Conservation (phyloP, 106 monocot species). For the Alisma plantagoaquatica region DNA sequence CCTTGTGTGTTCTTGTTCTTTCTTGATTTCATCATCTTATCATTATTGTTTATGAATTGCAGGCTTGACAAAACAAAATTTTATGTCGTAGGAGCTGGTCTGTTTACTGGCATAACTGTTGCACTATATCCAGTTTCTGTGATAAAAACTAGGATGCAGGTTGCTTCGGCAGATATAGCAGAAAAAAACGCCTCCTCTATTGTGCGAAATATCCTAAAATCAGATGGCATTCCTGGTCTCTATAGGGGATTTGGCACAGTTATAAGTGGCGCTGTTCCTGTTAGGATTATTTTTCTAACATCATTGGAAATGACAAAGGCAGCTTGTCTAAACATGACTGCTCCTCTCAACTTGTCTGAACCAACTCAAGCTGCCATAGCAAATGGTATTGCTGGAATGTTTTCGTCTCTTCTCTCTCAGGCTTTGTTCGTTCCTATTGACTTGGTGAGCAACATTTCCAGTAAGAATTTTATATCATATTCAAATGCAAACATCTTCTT, state of each 20-base stretch:
- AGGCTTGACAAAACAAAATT: constrained; percentile 93
- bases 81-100: constrained; percentile 77
- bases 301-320: constrained; percentile 75
- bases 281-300: constrained; percentile 80
- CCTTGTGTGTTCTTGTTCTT: constrained; percentile 3
- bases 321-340: constrained; percentile 48
- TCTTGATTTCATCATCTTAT: no score
- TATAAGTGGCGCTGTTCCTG: constrained; percentile 74
- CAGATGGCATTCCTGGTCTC: constrained; percentile 70
- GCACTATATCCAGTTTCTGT: constrained; percentile 78
- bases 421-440: constrained; percentile 88
- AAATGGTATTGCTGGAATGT: constrained; percentile 75
- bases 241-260: constrained; percentile 93
- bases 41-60: no score
- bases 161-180: constrained; percentile 59
- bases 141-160: constrained; percentile 89
- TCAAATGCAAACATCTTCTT: no score
- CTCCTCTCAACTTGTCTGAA: constrained; percentile 69
- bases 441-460: no score
- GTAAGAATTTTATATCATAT: no score
- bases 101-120: constrained; percentile 76
- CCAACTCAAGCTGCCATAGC: constrained; percentile 73
- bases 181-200: constrained; percentile 56
- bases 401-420: constrained; percentile 68
- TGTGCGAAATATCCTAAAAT: constrained; percentile 63